A percentile compares a stretch with the other conserved stretches of the same genome.
phyloP scores from a whole-genome alignment of 2,329 filamentous ascomycete species.

The Pseudocercospora fijiensis region DNA sequence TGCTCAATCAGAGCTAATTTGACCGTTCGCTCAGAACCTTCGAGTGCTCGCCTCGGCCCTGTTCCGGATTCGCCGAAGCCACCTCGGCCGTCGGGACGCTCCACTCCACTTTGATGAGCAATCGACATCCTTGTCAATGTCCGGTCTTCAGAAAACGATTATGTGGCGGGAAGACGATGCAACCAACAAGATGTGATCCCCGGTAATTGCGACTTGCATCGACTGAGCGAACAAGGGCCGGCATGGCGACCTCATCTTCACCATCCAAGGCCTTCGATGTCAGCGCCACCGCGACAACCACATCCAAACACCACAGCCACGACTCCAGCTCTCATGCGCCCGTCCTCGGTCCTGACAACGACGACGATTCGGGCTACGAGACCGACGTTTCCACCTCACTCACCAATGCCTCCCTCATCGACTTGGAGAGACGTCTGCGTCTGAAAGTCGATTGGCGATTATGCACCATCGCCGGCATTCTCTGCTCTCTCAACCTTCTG shows the following conservation, averaged over 20 bases:
- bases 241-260: background rate
- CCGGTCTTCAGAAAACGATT: background rate
- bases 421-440: conserved; percentile 50
- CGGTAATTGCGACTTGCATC: background rate
- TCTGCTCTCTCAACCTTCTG: conserved; percentile 68
- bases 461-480: conserved; percentile 68
- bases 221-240: background rate
- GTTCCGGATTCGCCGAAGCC: background rate
- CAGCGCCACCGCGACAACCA: background rate
- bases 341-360: background rate
- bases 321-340: background rate
- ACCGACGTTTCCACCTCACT: background rate
- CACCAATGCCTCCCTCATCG: background rate
- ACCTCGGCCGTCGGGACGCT: background rate
- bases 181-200: background rate
- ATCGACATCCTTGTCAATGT: background rate
- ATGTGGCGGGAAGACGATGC: background rate
- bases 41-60: background rate
- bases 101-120: conserved; percentile 1
- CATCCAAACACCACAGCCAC: background rate
- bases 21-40: background rate
- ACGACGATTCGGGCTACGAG: conserved; percentile 1
- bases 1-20: background rate
- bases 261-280: background rate
- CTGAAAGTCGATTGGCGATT: conserved; percentile 66